phyloP scores from a whole-genome alignment of 345 rosid genomes.

The Kernera saxatilis region DNA sequence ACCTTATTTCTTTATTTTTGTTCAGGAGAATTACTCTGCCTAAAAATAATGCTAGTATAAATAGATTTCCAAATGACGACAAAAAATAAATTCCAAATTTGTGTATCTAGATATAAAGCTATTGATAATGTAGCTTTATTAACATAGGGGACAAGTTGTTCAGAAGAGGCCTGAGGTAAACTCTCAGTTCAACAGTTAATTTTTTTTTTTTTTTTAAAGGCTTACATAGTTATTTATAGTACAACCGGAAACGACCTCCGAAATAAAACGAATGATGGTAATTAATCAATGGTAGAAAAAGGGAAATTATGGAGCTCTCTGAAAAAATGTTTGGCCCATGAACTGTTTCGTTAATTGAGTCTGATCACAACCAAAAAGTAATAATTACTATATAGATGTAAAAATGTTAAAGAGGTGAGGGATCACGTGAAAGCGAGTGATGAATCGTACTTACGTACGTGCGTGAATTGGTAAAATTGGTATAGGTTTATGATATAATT shows the following conservation, averaged over 20 bases:
- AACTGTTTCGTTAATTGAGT: neutral
- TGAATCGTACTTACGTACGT: neutral
- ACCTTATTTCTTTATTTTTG: too few species aligned
- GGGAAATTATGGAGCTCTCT: neutral
- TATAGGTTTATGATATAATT: neutral
- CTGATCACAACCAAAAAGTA: neutral
- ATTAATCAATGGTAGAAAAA: neutral
- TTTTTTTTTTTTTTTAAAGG: neutral
- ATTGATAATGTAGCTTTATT: slow-evolving; percentile 17
- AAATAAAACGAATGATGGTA: neutral
- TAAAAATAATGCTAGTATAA: neutral
- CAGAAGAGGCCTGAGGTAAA: slow-evolving; percentile 27
- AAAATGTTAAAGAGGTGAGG: neutral
- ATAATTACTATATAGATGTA: neutral
- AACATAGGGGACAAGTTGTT: slow-evolving; percentile 26
- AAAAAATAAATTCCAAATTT: slow-evolving; percentile 23
- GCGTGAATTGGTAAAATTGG: slow-evolving; percentile 4
- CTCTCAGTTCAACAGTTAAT: slow-evolving; percentile 24
- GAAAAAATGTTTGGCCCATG: neutral
- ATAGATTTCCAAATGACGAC: slow-evolving; percentile 11
- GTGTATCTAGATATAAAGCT: neutral
- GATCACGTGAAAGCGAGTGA: slow-evolving; percentile 21
- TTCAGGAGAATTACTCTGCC: slow-evolving; percentile 2
- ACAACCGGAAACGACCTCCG: slow-evolving; percentile 8
- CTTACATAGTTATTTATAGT: neutral